These are phyloP conservation scores for Clitopilus passeckerianus DNA, from an alignment of 768 basidiomycete genomes.

Conservation along the genomic window DNA sequence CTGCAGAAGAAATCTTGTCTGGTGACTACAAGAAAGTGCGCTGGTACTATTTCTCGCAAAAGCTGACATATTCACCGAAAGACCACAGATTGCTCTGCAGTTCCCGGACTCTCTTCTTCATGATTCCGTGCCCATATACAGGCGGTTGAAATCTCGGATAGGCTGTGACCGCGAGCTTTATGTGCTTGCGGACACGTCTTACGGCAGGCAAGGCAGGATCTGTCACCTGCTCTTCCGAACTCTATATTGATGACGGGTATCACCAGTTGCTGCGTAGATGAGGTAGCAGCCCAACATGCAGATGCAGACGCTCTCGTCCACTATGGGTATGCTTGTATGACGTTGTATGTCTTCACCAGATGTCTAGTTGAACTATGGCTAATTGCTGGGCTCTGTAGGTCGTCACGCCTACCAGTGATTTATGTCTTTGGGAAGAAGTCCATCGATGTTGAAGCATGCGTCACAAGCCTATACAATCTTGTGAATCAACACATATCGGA, in stretches of 20 bases:
- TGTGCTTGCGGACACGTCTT: conserved; percentile 89
- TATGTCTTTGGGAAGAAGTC: conserved; percentile 83
- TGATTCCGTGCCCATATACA: conserved; percentile 82
- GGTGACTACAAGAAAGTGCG: conserved; percentile 71
- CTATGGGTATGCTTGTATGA: conserved; percentile 95
- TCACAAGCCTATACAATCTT: conserved; percentile 30
- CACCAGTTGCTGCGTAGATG: conserved; percentile 90
- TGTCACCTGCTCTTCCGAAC: conserved; percentile 6
- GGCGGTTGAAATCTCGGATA: conserved; percentile 45
- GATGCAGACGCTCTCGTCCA: conserved; percentile 90
- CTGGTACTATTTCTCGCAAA: background rate
- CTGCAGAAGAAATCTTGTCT: conserved; percentile 51
- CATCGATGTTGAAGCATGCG: conserved; percentile 53
- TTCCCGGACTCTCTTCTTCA: conserved; percentile 92
- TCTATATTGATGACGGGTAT: conserved; percentile 6
- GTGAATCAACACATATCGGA: conserved; percentile 15
- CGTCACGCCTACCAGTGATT: conserved; percentile 81
- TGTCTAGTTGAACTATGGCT: background rate
- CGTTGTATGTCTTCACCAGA: conserved; percentile 53
- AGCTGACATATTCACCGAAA: background rate
- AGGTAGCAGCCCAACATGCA: conserved; percentile 91
- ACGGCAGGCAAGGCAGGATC: conserved; percentile 70
- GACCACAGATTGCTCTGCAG: conserved; percentile 75
- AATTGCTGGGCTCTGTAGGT: conserved; percentile 37
- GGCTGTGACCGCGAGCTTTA: conserved; percentile 16